phyloP scores from a whole-genome alignment of 1,284 basidiomycete genomes.

The Cryptococcus sp. region DNA sequence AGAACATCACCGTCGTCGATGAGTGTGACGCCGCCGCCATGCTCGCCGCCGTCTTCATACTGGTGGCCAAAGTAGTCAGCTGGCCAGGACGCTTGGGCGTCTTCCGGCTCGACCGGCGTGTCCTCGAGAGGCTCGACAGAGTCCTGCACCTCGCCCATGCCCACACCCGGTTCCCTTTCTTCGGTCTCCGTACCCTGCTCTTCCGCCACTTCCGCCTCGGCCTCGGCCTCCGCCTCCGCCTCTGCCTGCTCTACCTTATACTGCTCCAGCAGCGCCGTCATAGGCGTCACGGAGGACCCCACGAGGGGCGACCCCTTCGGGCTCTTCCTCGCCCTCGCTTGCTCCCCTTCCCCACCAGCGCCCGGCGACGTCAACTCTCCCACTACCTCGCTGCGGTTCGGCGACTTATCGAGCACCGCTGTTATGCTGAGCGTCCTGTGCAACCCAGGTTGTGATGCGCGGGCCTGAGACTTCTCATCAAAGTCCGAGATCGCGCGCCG shows the following conservation, averaged over 20 bases:
- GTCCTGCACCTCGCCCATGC: not conserved
- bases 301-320: constrained; percentile 17
- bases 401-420: constrained; percentile 24
- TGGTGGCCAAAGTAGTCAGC: too few species aligned
- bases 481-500: constrained; percentile 35
- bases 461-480: constrained; percentile 11
- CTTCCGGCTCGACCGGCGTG: too few species aligned
- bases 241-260: too few species aligned
- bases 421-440: constrained; percentile 23
- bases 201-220: too few species aligned
- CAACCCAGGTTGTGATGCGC: constrained; percentile 14
- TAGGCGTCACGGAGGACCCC: not conserved
- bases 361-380: constrained; percentile 17
- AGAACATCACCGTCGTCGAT: constrained; percentile 45
- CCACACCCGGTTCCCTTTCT: too few species aligned
- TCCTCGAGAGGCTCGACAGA: too few species aligned
- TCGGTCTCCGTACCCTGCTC: too few species aligned
- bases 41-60: too few species aligned
- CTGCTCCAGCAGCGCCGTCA: too few species aligned
- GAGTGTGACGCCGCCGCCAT: constrained; percentile 23
- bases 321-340: constrained; percentile 16
- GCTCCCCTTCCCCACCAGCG: constrained; percentile 8
- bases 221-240: too few species aligned
- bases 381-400: constrained; percentile 9
- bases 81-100: too few species aligned